Percentiles rank a stretch among this genome's conserved stretches.
These are phyloP conservation scores for Pseudocercospora cruenta DNA, from an alignment of 2,329 filamentous ascomycete species.

Conservation along the genomic window DNA sequence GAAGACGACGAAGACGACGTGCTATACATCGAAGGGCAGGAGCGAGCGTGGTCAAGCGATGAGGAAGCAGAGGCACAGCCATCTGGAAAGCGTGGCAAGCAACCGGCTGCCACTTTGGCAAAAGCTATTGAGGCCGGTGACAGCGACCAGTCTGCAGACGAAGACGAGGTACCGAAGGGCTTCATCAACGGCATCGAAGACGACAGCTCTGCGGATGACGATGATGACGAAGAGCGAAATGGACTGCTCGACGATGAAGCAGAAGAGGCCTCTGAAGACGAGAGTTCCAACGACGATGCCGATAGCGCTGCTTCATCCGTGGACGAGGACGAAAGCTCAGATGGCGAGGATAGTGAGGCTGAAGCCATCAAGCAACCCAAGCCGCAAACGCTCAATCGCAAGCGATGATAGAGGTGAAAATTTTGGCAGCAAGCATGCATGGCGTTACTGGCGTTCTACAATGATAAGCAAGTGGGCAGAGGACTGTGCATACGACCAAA, in stretches of 20 bases:
- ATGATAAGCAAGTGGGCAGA: slow-evolving; percentile 9
- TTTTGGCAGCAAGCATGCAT: neutral
- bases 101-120: neutral
- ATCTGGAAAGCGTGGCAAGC: slow-evolving; percentile 39
- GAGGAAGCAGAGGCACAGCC: slow-evolving; percentile 53
- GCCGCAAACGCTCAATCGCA: slow-evolving; percentile 26
- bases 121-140: slow-evolving; percentile 18
- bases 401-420: slow-evolving; percentile 17
- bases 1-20: slow-evolving; percentile 72
- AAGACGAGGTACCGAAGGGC: slow-evolving; percentile 20
- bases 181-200: slow-evolving; percentile 24
- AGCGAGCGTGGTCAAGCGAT: slow-evolving; percentile 59
- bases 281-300: slow-evolving; percentile 19
- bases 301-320: slow-evolving; percentile 16
- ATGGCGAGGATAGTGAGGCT: slow-evolving; percentile 42
- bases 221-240: slow-evolving; percentile 36
- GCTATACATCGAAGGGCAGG: slow-evolving; percentile 85
- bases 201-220: slow-evolving; percentile 25
- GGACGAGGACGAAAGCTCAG: slow-evolving; percentile 51
- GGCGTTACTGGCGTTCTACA: slow-evolving; percentile 1
- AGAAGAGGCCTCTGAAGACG: slow-evolving; percentile 48
- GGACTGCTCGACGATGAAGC: slow-evolving; percentile 57
- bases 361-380: slow-evolving; percentile 25
- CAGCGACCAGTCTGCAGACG: slow-evolving; percentile 21
- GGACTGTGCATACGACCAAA: slow-evolving; percentile 12